These are phyloP conservation scores for Plasmodium malariae DNA, from an alignment of 169 alveolate genomes.

Conservation along the genomic window DNA sequence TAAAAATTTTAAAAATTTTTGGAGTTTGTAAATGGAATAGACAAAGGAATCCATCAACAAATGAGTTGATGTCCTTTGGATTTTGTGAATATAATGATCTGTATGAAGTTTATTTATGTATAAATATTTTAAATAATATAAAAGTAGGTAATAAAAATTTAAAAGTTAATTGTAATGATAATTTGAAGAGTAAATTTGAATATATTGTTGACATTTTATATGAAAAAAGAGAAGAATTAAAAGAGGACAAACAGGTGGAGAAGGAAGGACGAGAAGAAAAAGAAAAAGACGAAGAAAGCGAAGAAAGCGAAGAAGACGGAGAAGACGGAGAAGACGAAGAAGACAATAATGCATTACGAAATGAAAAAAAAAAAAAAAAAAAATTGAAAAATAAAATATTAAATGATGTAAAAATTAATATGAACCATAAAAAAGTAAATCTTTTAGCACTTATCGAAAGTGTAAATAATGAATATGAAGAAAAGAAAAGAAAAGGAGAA, in stretches of 20 bases:
- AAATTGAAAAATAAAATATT: constrained; percentile 15
- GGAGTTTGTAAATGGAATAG: constrained; percentile 83
- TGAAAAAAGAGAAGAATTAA: constrained; percentile 26
- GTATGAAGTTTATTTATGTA: constrained; percentile 80
- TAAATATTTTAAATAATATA: constrained; percentile 76
- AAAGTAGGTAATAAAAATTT: constrained; percentile 61
- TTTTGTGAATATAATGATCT: constrained; percentile 84
- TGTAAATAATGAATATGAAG: constrained; percentile 15
- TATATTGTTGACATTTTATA: constrained; percentile 22
- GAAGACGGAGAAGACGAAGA: background rate
- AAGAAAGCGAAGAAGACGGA: background rate
- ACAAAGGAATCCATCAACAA: constrained; percentile 82
- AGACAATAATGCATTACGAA: background rate
- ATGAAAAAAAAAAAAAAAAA: background rate
- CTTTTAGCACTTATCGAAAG: background rate
- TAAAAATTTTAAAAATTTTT: constrained; percentile 55
- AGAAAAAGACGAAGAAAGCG: background rate
- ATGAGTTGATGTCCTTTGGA: constrained; percentile 81
- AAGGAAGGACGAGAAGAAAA: background rate
- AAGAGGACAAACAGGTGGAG: background rate
- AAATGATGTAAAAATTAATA: constrained; percentile 23
- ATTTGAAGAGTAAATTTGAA: constrained; percentile 21
- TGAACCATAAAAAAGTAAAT: constrained; percentile 10
- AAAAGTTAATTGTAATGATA: constrained; percentile 56
- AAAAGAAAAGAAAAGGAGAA: background rate